These are phyloP conservation scores for Kentomonas sorsogonicus DNA, from an alignment of 208 protist species.

Conservation along the genomic window DNA sequence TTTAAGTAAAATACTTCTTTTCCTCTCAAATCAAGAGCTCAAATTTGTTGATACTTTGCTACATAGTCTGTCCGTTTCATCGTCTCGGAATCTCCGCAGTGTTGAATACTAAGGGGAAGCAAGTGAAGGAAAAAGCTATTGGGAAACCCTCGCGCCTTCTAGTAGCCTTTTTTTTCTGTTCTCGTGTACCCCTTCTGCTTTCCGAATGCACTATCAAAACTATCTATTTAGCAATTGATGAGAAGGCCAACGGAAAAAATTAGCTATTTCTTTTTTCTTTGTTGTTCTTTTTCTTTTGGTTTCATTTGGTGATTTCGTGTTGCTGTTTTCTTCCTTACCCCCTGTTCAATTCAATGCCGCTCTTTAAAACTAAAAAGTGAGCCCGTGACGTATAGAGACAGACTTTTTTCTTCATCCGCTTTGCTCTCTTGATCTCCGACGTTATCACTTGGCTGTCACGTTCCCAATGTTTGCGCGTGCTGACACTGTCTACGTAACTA, in stretches of 20 bases:
- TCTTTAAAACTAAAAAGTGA: slow-evolving; percentile 1
- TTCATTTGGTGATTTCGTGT: neutral
- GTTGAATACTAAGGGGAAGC: too few relatives aligned
- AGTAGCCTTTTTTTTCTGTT: slow-evolving; percentile 10
- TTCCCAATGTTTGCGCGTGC: too few relatives aligned
- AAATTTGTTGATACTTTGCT: slow-evolving; percentile 12
- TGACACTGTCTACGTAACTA: too few relatives aligned
- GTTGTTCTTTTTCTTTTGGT: slow-evolving; percentile 8
- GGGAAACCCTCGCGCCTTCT: neutral
- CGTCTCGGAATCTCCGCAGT: too few relatives aligned
- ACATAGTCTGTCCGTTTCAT: neutral
- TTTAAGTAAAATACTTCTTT: slow-evolving; percentile 7
- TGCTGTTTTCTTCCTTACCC: slow-evolving; percentile 2
- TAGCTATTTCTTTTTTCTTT: slow-evolving; percentile 10
- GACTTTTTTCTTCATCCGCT: too few relatives aligned
- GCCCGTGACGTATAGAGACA: too few relatives aligned
- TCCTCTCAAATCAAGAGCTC: neutral
- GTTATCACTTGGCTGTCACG: too few relatives aligned
- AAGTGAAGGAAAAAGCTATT: too few relatives aligned
- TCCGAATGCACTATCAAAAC: slow-evolving; percentile 11
- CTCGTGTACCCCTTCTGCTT: slow-evolving; percentile 11
- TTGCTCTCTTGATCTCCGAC: too few relatives aligned
- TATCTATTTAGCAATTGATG: slow-evolving; percentile 3
- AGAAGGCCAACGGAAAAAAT: slow-evolving; percentile 1
- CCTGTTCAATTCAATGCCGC: neutral